phyloP scores from a whole-genome alignment of 1,139 yeast species.

The Yamadazyma dushanensis region DNA sequence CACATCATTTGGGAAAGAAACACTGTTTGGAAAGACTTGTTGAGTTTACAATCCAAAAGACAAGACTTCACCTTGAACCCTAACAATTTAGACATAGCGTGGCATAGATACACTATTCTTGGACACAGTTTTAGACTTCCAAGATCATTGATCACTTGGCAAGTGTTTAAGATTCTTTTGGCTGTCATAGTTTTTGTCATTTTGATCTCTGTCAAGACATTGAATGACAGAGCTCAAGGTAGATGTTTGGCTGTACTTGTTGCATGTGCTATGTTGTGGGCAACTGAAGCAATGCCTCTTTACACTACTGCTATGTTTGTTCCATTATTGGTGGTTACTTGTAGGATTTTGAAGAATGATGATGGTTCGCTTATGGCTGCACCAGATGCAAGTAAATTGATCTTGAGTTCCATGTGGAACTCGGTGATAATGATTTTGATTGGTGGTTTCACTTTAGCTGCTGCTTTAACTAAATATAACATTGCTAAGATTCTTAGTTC shows the following conservation, averaged over 20 bases:
- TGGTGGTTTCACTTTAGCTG: constrained; percentile 76
- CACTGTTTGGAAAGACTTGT: constrained; percentile 96
- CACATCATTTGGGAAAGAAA: constrained; percentile 96
- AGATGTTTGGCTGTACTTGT: constrained; percentile 83
- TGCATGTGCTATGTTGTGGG: constrained; percentile 85
- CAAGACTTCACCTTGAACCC: constrained; percentile 24
- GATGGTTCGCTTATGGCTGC: constrained; percentile 57
- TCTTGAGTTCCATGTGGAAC: constrained; percentile 69
- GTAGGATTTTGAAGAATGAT: constrained; percentile 57
- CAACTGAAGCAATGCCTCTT: constrained; percentile 69
- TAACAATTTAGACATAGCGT: constrained; percentile 21
- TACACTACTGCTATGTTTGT: constrained; percentile 66
- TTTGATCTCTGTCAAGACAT: constrained; percentile 56
- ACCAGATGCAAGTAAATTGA: constrained; percentile 52
- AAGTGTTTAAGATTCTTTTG: constrained; percentile 44
- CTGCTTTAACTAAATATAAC: constrained; percentile 68
- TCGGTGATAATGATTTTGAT: constrained; percentile 67
- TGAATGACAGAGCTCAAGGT: constrained; percentile 64
- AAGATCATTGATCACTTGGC: constrained; percentile 31
- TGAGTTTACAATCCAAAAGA: constrained; percentile 73
- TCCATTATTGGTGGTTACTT: constrained; percentile 57
- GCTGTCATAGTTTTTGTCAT: constrained; percentile 48
- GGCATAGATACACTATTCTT: constrained; percentile 14
- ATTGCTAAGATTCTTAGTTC: constrained; percentile 69
- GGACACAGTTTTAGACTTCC: constrained; percentile 27